A percentile compares a stretch with the other conserved stretches of the same genome.
Evolutionary conservation across 345 rosid species (phyloP).

Genomic region (Noccaea caerulescens): DNA sequence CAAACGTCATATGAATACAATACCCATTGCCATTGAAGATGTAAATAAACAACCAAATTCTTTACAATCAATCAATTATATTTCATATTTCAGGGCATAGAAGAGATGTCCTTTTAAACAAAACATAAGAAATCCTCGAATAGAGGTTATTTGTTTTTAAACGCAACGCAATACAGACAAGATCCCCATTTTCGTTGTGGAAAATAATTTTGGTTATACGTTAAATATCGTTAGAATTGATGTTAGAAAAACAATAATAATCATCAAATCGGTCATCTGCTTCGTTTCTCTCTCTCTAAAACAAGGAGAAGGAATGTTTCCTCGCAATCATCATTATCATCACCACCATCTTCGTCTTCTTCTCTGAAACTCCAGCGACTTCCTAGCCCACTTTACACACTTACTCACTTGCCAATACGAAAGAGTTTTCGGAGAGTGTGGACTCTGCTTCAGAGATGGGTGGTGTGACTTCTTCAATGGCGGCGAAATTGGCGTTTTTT

Average conservation of each 20-base stretch:
- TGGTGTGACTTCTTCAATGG: conserved; percentile 97
- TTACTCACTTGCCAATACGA: neutral
- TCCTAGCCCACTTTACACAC: conserved; percentile 1
- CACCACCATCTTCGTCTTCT: conserved; percentile 38
- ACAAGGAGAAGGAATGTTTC: conserved; percentile 39
- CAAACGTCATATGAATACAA: neutral
- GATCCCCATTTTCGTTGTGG: conserved; percentile 26
- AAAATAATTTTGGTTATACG: neutral
- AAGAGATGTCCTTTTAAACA: neutral
- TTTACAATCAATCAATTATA: neutral
- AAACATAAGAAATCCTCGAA: neutral
- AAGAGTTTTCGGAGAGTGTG: conserved; percentile 6
- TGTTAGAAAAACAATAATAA: neutral
- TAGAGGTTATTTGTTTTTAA: neutral
- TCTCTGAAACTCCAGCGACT: conserved; percentile 39
- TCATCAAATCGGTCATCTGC: conserved; percentile 13
- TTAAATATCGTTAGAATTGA: neutral
- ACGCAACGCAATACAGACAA: conserved; percentile 27
- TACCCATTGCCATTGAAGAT: neutral
- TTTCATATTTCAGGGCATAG: neutral
- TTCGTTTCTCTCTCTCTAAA: neutral
- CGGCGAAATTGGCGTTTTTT: conserved; percentile 92
- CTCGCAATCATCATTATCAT: conserved; percentile 32
- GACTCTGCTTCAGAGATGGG: conserved; percentile 57
- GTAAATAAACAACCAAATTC: neutral